These are phyloP conservation scores for Hymenoscyphus albidus DNA, from an alignment of 2,329 filamentous ascomycete species.

Conservation along the genomic window DNA sequence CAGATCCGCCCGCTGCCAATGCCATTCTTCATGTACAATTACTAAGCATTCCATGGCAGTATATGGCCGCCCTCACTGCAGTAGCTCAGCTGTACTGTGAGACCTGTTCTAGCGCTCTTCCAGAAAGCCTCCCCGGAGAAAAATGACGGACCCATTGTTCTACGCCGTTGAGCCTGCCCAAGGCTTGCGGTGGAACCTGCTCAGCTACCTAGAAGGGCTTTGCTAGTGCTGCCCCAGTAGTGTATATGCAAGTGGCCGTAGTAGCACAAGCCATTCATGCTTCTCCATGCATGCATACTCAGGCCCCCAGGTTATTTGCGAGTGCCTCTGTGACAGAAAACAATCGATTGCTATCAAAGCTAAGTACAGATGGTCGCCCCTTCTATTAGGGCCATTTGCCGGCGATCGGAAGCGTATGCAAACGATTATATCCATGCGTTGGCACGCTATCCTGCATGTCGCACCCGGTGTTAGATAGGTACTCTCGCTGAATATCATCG, in stretches of 20 bases:
- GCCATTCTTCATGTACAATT: conserved; percentile 16
- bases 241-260: conserved; percentile 24
- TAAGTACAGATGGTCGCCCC: conserved; percentile 14
- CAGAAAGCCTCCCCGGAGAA: conserved; percentile 23
- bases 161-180: conserved; percentile 23
- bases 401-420: conserved; percentile 20
- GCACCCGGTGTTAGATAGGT: conserved; percentile 15
- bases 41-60: conserved; percentile 9
- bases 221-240: conserved; percentile 13
- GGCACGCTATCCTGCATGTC: conserved; percentile 33
- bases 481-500: conserved; percentile 33
- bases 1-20: conserved; percentile 2
- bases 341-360: conserved; percentile 28
- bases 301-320: conserved; percentile 16
- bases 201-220: conserved; percentile 10
- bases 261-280: conserved; percentile 2
- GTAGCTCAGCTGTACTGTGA: conserved; percentile 12
- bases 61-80: conserved; percentile 13
- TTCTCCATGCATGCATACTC: conserved; percentile 1
- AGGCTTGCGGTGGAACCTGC: conserved; percentile 29
- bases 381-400: conserved; percentile 25
- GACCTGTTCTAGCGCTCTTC: conserved; percentile 28
- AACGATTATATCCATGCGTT: conserved; percentile 31
- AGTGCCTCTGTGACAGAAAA: conserved; percentile 18
- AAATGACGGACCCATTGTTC: conserved; percentile 19